These are phyloP conservation scores for Yamadazyma paraphyllophila DNA, from an alignment of 805 yeast genomes.

Conservation along the genomic window DNA sequence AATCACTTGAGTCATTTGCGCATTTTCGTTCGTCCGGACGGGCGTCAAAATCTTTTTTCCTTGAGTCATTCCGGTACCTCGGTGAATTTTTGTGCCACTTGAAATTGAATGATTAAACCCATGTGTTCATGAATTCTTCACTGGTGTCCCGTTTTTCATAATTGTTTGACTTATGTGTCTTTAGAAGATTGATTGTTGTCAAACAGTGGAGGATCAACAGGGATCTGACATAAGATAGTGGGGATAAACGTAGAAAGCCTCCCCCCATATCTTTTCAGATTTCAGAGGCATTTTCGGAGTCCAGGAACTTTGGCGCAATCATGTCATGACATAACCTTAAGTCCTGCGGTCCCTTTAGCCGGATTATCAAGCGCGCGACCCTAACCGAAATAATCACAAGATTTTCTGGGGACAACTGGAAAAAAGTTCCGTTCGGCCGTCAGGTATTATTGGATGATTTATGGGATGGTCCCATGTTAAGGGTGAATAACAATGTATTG, in stretches of 20 bases:
- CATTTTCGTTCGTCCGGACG: constrained; percentile 2
- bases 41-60: neutral
- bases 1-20: constrained; percentile 7
- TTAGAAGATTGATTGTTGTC: too few relatives aligned
- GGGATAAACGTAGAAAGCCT: neutral
- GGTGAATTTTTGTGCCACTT: neutral
- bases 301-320: neutral
- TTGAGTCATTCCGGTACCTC: constrained; percentile 5
- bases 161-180: too few relatives aligned
- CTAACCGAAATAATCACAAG: neutral
- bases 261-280: neutral
- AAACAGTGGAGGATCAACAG: too few relatives aligned
- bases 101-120: neutral
- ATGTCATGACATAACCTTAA: neutral
- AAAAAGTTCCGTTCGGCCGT: neutral
- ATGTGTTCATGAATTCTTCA: neutral
- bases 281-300: constrained; percentile 5
- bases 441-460: neutral
- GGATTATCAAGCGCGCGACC: neutral
- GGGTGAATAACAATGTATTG: too few relatives aligned
- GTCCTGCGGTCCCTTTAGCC: constrained; percentile 1
- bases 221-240: too few relatives aligned
- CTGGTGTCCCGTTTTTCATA: too few relatives aligned
- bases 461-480: too few relatives aligned
- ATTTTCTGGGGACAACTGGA: neutral